A percentile compares a stretch with the other conserved stretches of the same genome.
These are phyloP conservation scores for Penicillium longicatenatum DNA, from an alignment of 495 filamentous ascomycete genomes.

Conservation along the genomic window DNA sequence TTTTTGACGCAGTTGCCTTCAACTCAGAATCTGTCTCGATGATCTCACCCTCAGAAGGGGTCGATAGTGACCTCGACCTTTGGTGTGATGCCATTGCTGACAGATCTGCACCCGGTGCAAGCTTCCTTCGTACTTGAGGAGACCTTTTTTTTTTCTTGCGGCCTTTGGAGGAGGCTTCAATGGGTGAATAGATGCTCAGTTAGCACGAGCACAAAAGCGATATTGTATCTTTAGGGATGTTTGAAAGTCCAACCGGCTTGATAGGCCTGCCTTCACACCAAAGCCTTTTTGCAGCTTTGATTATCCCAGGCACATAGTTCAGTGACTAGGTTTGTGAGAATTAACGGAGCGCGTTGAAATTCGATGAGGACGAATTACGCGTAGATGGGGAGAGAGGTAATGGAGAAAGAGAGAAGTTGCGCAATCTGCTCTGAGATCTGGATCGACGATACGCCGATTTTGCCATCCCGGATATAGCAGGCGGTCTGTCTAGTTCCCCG, in stretches of 20 bases:
- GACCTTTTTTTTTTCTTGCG: conserved; percentile 13
- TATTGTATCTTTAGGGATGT: conserved; percentile 27
- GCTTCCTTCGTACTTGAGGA: conserved; percentile 3
- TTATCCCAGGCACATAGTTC: conserved; percentile 23
- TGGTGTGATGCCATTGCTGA: conserved; percentile 35
- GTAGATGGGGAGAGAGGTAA: background rate
- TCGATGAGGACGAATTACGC: conserved; percentile 2
- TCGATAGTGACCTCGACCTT: conserved; percentile 50
- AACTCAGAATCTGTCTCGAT: conserved; percentile 69
- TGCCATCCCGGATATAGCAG: conserved; percentile 1
- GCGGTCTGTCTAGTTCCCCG: conserved; percentile 13
- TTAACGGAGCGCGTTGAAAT: background rate
- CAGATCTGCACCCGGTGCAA: background rate
- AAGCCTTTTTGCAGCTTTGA: conserved; percentile 28
- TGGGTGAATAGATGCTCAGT: conserved; percentile 18
- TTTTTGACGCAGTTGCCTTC: conserved; percentile 76
- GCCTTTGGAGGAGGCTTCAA: conserved; percentile 32
- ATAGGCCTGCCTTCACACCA: conserved; percentile 41
- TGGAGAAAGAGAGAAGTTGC: conserved; percentile 1
- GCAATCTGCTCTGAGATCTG: background rate
- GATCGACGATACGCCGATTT: conserved; percentile 2
- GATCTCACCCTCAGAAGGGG: conserved; percentile 82
- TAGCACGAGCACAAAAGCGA: conserved; percentile 35
- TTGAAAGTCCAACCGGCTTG: conserved; percentile 53
- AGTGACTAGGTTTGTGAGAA: conserved; percentile 6